Conservation (phyloP, 1,284 basidiomycete species). For the Ustilago cynodontis region DNA sequence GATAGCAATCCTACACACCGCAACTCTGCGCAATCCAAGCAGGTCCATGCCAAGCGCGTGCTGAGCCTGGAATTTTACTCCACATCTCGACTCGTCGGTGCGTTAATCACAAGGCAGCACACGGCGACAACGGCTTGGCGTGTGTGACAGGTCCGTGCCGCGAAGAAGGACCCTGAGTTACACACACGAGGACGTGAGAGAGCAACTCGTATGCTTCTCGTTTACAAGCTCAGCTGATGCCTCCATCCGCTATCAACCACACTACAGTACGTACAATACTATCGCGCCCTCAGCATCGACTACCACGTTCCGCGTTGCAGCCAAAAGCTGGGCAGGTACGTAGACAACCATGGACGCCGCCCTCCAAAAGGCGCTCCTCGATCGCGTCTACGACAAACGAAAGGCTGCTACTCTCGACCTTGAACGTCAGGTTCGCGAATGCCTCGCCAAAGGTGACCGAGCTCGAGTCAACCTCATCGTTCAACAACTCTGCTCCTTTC, state of each 20-base stretch:
- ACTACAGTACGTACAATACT: neutral
- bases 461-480: constrained; percentile 87
- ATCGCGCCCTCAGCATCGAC: neutral
- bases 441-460: constrained; percentile 82
- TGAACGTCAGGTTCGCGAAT: constrained; percentile 94
- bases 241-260: neutral
- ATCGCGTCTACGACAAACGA: constrained; percentile 83
- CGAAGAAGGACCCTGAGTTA: neutral
- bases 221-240: neutral
- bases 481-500: constrained; percentile 85
- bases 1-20: neutral
- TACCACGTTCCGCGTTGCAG: neutral
- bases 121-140: neutral
- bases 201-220: constrained; percentile 10
- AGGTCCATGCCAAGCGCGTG: neutral
- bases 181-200: neutral
- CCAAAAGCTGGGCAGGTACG: neutral
- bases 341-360: constrained; percentile 47
- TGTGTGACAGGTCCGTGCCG: constrained; percentile 10
- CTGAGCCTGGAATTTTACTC: constrained; percentile 9
- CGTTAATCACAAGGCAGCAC: neutral
- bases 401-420: constrained; percentile 95
- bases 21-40: neutral
- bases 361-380: constrained; percentile 67
- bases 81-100: constrained; percentile 1